Conservation (phyloP, 306 rosid genomes). For the Acacia acuminata region DNA sequence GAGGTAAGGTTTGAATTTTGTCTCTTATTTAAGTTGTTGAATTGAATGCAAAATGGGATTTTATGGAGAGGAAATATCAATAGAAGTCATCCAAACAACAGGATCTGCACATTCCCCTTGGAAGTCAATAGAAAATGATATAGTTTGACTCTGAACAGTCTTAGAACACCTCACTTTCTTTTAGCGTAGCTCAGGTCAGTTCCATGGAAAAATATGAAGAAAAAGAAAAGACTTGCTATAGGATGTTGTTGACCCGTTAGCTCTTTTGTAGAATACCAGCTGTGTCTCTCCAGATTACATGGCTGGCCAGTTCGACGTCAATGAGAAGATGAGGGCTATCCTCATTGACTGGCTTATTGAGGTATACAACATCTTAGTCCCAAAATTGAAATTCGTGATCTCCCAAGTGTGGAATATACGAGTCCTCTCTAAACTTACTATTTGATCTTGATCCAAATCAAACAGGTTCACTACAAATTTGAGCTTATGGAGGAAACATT, state of each 20-base stretch:
- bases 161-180: neutral
- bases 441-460: conserved; percentile 2
- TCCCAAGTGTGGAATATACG: neutral
- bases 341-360: conserved; percentile 53
- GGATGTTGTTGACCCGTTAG: conserved; percentile 19
- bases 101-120: neutral
- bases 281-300: conserved; percentile 43
- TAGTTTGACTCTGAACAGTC: neutral
- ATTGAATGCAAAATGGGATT: neutral
- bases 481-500: conserved; percentile 45
- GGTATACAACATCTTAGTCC: conserved; percentile 27
- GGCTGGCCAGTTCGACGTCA: conserved; percentile 44
- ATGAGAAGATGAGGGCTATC: conserved; percentile 53
- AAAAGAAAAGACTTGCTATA: neutral
- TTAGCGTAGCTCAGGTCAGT: neutral
- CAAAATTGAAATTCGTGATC: neutral
- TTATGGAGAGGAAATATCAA: neutral
- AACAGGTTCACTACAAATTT: conserved; percentile 59
- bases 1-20: conserved; percentile 35
- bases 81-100: neutral
- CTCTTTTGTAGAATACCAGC: conserved; percentile 36
- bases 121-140: neutral
- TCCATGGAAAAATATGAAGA: neutral
- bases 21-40: neutral
- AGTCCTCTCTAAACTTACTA: neutral